Base-by-base conservation (phyloP, 179 eudicot species). In the Camellia oleifera region DNA sequence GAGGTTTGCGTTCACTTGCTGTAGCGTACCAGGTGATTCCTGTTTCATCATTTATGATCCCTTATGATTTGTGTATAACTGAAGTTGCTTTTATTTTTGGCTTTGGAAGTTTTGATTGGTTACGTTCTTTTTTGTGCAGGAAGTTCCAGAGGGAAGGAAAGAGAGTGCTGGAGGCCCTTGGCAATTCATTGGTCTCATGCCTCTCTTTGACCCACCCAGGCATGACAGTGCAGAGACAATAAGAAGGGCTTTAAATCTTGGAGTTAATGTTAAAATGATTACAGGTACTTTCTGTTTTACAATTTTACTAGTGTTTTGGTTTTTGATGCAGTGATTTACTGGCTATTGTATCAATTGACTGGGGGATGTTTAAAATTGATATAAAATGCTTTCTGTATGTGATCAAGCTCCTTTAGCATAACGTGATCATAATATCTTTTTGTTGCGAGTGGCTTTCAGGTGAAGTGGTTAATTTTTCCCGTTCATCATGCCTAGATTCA, bases 201-300 rank as follows among this genome's bases (percentile, higher is more conserved):
- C 98, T 86, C 93, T 94, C 18, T 94, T 94, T 83, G 98, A 94
- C 80, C 98, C 98, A 52, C 98, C 98, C 42, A 89, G 98, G 75
- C 98, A 94, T 53, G 98, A 94, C 83, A 94, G 98, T 91, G 98
- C 98, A 0, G 98, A 94, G 26, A 94, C 98, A 72, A 94, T 94
- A 60, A 87, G 97, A 84, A 88, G 98, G 83, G 98, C 98, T 45
- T 78, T 93, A 65, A 88, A 93, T 84, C 94, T 93, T 50, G 98
- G 98, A 80, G 98, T 93, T 2, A 93, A 78, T 83, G 98, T 93
- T 15, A 93, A 93, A 79, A 93, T 93, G 98, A 93, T 93, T 69
- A 94, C 98, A 80, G 98, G 98, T 92, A 44, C 74, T 7, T 54
- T 7, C 13, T 54, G 58, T 54, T 54, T 54, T 54, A 54, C 13